Evolutionary conservation across 2,329 filamentous ascomycete species (phyloP).

Genomic region (Pseudogymnoascus sp.): DNA sequence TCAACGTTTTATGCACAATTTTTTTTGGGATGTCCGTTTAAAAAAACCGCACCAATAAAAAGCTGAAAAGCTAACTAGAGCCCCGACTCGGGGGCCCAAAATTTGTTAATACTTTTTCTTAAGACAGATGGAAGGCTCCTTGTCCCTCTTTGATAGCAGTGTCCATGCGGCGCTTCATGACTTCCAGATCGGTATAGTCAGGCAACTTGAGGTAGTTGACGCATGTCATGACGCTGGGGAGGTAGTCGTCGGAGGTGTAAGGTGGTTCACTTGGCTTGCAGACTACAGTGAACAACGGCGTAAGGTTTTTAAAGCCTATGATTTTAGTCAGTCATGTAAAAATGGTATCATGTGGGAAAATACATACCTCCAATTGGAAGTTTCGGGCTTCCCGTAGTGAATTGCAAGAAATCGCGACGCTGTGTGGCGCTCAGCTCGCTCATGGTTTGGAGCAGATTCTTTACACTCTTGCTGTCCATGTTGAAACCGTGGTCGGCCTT

Average conservation of each 20-base stretch:
- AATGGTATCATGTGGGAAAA: neutral
- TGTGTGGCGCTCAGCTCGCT: conserved; percentile 69
- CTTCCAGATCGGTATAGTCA: conserved; percentile 75
- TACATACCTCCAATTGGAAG: conserved; percentile 89
- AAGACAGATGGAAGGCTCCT: conserved; percentile 94
- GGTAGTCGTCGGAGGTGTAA: conserved; percentile 88
- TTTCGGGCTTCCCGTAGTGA: conserved; percentile 95
- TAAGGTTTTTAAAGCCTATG: conserved; percentile 88
- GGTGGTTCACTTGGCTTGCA: conserved; percentile 97
- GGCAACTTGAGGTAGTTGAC: conserved; percentile 98
- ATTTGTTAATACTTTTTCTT: conserved; percentile 20
- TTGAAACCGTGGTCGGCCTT: conserved; percentile 98
- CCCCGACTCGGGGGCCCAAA: conserved; percentile 10
- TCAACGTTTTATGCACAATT: neutral
- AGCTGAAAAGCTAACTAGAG: neutral
- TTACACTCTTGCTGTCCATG: conserved; percentile 93
- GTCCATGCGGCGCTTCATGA: conserved; percentile 70
- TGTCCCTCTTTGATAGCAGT: conserved; percentile 92
- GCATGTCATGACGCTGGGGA: conserved; percentile 99
- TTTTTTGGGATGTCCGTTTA: neutral
- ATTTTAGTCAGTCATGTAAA: conserved; percentile 28
- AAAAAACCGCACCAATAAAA: neutral
- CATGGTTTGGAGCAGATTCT: conserved; percentile 89
- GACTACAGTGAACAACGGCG: conserved; percentile 97
- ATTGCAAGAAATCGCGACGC: conserved; percentile 90